These are phyloP conservation scores for Dryadomyces quercus-mongolicae DNA, from an alignment of 2,329 filamentous ascomycete species.

Conservation along the genomic window DNA sequence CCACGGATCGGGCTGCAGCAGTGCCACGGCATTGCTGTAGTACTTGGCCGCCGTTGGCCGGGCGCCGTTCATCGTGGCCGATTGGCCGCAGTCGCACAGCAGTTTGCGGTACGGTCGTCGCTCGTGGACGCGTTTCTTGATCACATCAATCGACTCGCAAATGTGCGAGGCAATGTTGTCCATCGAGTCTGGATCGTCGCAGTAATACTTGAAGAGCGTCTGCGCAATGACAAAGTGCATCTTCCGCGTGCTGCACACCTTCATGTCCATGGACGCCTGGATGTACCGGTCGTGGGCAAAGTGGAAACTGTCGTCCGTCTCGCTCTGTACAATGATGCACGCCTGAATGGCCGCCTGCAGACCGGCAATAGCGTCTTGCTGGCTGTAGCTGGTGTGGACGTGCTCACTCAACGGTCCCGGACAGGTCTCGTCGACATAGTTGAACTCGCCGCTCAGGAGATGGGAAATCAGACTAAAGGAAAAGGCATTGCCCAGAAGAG, in stretches of 20 bases:
- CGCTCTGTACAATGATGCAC: conserved; percentile 70
- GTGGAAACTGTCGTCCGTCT: conserved; percentile 74
- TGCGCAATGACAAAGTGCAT: conserved; percentile 91
- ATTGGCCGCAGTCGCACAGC: conserved; percentile 66
- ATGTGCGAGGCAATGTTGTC: conserved; percentile 75
- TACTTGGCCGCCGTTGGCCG: conserved; percentile 72
- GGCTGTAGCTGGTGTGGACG: conserved; percentile 39
- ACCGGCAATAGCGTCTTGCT: conserved; percentile 60
- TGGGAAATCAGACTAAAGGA: conserved; percentile 71
- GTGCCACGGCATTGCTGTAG: conserved; percentile 60
- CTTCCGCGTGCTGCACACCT: conserved; percentile 55
- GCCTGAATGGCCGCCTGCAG: conserved; percentile 72
- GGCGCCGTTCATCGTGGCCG: conserved; percentile 71
- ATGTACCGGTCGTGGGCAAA: conserved; percentile 85
- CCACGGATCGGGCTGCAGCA: conserved; percentile 79
- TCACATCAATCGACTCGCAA: conserved; percentile 62
- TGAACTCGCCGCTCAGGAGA: conserved; percentile 64
- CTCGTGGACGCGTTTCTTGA: conserved; percentile 50
- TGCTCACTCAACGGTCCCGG: conserved; percentile 17
- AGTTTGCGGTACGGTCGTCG: conserved; percentile 61
- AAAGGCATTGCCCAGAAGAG: conserved; percentile 70
- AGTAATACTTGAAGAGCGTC: conserved; percentile 61
- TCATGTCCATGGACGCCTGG: conserved; percentile 58
- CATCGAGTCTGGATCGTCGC: conserved; percentile 46
- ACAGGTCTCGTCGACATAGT: conserved; percentile 36